Evolutionary conservation across 805 yeast genomes (phyloP).

Genomic region (Wickerhamomyces ciferrii): DNA sequence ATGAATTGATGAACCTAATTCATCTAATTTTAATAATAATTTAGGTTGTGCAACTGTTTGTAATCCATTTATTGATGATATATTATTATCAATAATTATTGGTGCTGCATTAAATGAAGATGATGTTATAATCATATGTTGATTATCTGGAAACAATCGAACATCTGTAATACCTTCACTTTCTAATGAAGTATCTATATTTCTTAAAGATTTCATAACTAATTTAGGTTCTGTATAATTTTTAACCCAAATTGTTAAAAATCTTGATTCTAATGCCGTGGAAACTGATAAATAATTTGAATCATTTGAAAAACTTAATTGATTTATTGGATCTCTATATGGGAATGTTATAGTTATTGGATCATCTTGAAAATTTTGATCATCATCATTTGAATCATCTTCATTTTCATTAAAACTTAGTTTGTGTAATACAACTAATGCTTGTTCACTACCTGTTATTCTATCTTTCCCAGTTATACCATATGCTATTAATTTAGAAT

Average conservation of each 20-base stretch:
- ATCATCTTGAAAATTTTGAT: slow-evolving; percentile 21
- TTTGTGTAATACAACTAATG: slow-evolving; percentile 61
- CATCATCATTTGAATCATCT: background rate
- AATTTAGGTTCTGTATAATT: slow-evolving; percentile 61
- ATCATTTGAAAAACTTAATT: slow-evolving; percentile 66
- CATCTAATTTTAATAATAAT: slow-evolving; percentile 59
- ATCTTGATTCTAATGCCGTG: slow-evolving; percentile 63
- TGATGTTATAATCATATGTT: slow-evolving; percentile 51
- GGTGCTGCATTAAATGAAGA: slow-evolving; percentile 65
- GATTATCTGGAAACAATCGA: slow-evolving; percentile 63
- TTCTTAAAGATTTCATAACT: slow-evolving; percentile 62
- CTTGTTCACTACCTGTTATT: slow-evolving; percentile 64
- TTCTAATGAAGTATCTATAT: slow-evolving; percentile 61
- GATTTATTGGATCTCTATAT: slow-evolving; percentile 77
- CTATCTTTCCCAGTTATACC: slow-evolving; percentile 81
- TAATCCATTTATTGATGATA: slow-evolving; percentile 35
- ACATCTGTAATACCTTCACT: slow-evolving; percentile 88
- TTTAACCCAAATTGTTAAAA: slow-evolving; percentile 65
- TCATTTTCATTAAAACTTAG: slow-evolving; percentile 5
- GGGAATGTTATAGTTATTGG: slow-evolving; percentile 78
- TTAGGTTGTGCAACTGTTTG: slow-evolving; percentile 54
- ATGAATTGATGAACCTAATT: slow-evolving; percentile 78
- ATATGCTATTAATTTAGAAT: slow-evolving; percentile 63
- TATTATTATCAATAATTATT: slow-evolving; percentile 58
- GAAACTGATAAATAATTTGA: slow-evolving; percentile 71